phyloP scores from a whole-genome alignment of 208 protist genomes.

The Leishmania braziliensis region DNA sequence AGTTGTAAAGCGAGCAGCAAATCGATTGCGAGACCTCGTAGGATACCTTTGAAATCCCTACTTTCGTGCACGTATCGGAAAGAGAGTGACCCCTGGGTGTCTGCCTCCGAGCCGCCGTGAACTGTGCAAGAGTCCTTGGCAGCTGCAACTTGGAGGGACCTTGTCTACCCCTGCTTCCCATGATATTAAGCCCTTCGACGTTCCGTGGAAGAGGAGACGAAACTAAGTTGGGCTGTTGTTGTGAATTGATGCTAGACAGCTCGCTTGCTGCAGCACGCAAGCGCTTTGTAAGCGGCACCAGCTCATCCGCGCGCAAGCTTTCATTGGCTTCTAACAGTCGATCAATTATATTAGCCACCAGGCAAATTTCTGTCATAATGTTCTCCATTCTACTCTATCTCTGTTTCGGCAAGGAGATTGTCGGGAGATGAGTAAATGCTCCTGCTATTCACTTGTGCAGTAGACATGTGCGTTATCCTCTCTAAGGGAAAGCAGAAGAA shows the following conservation, averaged over 20 bases:
- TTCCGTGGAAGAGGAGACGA: not conserved
- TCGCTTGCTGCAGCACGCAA: constrained; percentile 34
- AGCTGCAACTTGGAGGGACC: not conserved
- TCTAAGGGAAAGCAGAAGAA: not conserved
- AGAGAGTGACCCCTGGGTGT: not conserved
- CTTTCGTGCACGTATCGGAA: not conserved
- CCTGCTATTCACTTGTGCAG: too few relatives aligned
- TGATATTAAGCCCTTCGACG: not conserved
- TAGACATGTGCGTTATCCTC: not conserved
- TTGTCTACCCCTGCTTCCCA: not conserved
- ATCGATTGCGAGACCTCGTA: constrained; percentile 70
- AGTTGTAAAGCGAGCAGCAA: constrained; percentile 76
- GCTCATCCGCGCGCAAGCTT: constrained; percentile 41
- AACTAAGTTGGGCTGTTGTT: not conserved
- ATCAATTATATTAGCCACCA: constrained; percentile 71
- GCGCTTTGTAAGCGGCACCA: constrained; percentile 41
- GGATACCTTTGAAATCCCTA: constrained; percentile 33
- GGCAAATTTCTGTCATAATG: constrained; percentile 39
- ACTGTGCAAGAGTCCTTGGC: not conserved
- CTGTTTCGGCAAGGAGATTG: not conserved
- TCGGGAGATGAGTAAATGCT: not conserved
- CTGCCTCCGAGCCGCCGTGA: not conserved
- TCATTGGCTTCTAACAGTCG: constrained; percentile 38
- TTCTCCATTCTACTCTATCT: constrained; percentile 22
- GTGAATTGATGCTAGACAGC: constrained; percentile 4